Evolutionary conservation across 179 eudicot species (phyloP), one percentile per base, ranked within the genome.

Genomic region (Spergularia azorica): DNA sequence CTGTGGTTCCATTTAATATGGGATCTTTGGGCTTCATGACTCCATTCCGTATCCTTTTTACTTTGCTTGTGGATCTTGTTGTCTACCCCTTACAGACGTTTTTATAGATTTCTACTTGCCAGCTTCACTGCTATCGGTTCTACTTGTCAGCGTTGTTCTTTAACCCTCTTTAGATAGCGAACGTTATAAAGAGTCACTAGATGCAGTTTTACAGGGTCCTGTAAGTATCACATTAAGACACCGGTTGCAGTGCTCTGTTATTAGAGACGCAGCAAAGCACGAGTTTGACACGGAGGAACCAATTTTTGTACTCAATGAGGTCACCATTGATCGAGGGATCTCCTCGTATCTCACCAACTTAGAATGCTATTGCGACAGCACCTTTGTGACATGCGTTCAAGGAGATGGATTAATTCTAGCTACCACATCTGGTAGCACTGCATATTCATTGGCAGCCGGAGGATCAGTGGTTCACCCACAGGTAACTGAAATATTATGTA

Each of bases 391-490:
- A 1, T 82, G 90, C 13, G 98, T 96, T 41, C 99, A 96, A 90
- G 99, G 99, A 57, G 99, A 96, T 72, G 99, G 99, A 38, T 81
- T 96, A 74, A 96, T 96, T 46, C 80, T 96, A 79, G 91, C 98
- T 52, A 96, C 98, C 20, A 90, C 98, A 20, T 93, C 99, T 75
- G 99, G 99, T 52, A 95, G 99, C 80, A 95, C 99, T 41, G 99
- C 99, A 10, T 95, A 95, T 85, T 95, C 99, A 70, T 86, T 95
- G 74, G 99, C 99, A 6, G 99, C 99, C 74, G 99, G 99, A 64
- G 99, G 99, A 67, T 95, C 99, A 17, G 91, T 95, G 97, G 99
- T 95, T 75, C 99, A 95, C 83, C 99, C 99, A 67, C 97, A 93
- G 95, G 99, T 91, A 83, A 64, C 87, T 80, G 68, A 21, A 41